These are phyloP conservation scores for Tranzscheliella williamsii DNA, from an alignment of 1,284 basidiomycete species.

Conservation along the genomic window DNA sequence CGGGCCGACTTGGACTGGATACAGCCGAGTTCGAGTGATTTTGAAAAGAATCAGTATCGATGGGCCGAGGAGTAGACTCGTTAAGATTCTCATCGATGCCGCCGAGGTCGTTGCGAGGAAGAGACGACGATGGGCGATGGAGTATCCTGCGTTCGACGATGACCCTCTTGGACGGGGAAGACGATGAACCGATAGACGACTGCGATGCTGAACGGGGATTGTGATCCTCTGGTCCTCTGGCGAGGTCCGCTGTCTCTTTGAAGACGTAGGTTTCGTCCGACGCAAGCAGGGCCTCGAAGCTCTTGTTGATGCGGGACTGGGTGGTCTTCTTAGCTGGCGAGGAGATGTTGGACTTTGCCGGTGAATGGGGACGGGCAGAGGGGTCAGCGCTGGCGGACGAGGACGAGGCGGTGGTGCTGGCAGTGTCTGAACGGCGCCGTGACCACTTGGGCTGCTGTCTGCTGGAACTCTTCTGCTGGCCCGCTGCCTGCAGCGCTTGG, in stretches of 20 bases:
- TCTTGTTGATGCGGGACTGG: constrained; percentile 25
- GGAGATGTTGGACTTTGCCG: constrained; percentile 7
- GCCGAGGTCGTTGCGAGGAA: constrained; percentile 3
- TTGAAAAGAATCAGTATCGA: no score
- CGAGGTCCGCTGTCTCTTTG: constrained; percentile 23
- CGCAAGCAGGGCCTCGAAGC: constrained; percentile 41
- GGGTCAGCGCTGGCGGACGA: constrained; percentile 13
- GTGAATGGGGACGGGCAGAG: background rate
- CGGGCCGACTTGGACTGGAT: no score
- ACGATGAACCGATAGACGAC: background rate
- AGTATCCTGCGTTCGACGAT: constrained; percentile 23
- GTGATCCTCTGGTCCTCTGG: constrained; percentile 6
- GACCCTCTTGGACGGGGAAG: constrained; percentile 10
- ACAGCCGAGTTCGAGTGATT: no score
- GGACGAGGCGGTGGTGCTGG: constrained; percentile 20
- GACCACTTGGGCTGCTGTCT: background rate
- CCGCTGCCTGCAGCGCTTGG: background rate
- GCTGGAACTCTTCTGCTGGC: background rate
- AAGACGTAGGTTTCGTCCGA: constrained; percentile 44
- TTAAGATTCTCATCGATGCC: constrained; percentile 7
- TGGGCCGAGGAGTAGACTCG: constrained; percentile 15
- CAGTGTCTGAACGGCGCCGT: constrained; percentile 6
- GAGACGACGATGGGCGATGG: constrained; percentile 6
- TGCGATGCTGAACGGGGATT: background rate
- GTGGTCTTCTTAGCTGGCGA: constrained; percentile 10